phyloP scores from a whole-genome alignment of 768 basidiomycete species.

The Cubamyces sp. region DNA sequence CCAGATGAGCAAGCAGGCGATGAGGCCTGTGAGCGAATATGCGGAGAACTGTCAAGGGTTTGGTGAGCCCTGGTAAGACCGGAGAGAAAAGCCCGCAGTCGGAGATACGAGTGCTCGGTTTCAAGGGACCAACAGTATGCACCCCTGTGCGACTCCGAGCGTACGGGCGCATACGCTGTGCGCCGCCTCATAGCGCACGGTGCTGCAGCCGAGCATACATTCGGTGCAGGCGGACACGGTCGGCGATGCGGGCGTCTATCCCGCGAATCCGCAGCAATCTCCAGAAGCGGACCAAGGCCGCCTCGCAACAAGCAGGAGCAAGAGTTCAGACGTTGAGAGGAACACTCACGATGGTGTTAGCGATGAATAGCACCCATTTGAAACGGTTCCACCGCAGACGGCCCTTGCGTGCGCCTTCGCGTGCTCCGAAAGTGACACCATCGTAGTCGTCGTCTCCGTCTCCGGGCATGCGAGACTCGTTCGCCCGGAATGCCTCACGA shows the following conservation, averaged over 20 bases:
- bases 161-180: too few relatives aligned
- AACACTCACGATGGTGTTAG: slow-evolving; percentile 58
- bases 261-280: background rate
- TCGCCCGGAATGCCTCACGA: slow-evolving; percentile 55
- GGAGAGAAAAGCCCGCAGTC: background rate
- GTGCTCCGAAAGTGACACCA: slow-evolving; percentile 43
- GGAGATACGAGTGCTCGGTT: too few relatives aligned
- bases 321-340: background rate
- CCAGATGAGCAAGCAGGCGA: slow-evolving; percentile 75
- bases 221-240: too few relatives aligned
- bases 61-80: background rate
- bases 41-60: slow-evolving; percentile 48
- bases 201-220: too few relatives aligned
- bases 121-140: too few relatives aligned
- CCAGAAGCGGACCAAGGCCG: background rate
- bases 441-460: slow-evolving; percentile 44
- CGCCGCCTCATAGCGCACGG: too few relatives aligned
- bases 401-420: slow-evolving; percentile 44
- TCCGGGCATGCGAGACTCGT: slow-evolving; percentile 44
- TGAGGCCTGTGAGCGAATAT: slow-evolving; percentile 63
- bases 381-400: slow-evolving; percentile 78
- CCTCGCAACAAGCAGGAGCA: too few relatives aligned
- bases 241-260: too few relatives aligned
- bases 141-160: too few relatives aligned
- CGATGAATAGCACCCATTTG: slow-evolving; percentile 77